Evolutionary conservation across 108 stramenopile species (phyloP).

Genomic region (Pseudonitzschia multiseries): DNA sequence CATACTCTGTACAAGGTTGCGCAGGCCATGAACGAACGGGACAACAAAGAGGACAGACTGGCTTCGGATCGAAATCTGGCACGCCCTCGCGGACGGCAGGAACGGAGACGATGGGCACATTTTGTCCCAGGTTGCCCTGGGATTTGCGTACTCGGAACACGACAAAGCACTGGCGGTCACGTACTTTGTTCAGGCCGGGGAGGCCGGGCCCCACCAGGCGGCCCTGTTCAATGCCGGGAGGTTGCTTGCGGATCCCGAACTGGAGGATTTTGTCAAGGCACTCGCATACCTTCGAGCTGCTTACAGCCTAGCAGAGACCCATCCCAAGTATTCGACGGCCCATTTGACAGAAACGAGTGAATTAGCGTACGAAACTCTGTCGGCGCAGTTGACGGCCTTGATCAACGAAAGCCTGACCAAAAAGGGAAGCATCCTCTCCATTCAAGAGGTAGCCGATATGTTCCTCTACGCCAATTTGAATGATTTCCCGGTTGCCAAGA

Average conservation of each 20-base stretch:
- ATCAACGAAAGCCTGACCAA: background rate
- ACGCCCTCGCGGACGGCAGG: slow-evolving; percentile 1
- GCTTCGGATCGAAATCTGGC: slow-evolving; percentile 16
- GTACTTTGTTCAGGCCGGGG: slow-evolving; percentile 40
- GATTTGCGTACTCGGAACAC: slow-evolving; percentile 21
- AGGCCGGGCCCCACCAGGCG: slow-evolving; percentile 33
- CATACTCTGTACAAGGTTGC: slow-evolving; percentile 35
- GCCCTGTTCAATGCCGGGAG: slow-evolving; percentile 39
- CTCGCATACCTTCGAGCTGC: slow-evolving; percentile 35
- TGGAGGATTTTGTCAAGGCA: slow-evolving; percentile 29
- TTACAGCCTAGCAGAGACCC: slow-evolving; percentile 14
- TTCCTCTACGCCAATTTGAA: slow-evolving; percentile 22
- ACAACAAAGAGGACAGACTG: background rate
- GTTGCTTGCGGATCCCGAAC: slow-evolving; percentile 23
- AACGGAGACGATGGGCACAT: slow-evolving; percentile 10
- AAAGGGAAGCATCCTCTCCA: background rate
- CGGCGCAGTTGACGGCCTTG: background rate
- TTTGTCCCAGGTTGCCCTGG: slow-evolving; percentile 20
- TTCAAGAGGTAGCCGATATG: slow-evolving; percentile 19
- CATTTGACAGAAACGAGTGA: slow-evolving; percentile 5
- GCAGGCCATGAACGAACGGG: slow-evolving; percentile 5
- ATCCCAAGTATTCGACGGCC: slow-evolving; percentile 16
- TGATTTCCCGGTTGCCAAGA: slow-evolving; percentile 8
- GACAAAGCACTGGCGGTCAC: slow-evolving; percentile 13
- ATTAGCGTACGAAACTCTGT: slow-evolving; percentile 1